Percentiles rank a stretch among this genome's conserved stretches.
These are phyloP conservation scores for Zea mays DNA, from an alignment of 176 grass and related monocot species.

Conservation along the genomic window DNA sequence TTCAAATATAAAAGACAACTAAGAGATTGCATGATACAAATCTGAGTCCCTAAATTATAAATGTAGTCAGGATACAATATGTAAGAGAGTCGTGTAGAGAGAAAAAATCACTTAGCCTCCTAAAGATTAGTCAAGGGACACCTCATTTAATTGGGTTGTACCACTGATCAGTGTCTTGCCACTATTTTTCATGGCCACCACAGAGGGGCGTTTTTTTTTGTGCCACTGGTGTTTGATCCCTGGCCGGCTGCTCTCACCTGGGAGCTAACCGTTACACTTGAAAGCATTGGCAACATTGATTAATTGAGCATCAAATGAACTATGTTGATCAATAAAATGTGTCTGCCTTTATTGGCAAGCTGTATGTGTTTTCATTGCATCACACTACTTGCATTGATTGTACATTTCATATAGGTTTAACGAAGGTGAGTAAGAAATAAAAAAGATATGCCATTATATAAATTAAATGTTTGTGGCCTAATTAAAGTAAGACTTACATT, in stretches of 20 bases:
- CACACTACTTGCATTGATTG: constrained; percentile 1
- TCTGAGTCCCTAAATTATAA: too few relatives aligned
- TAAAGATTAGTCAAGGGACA: too few relatives aligned
- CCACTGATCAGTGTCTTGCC: not conserved
- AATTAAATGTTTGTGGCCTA: not conserved
- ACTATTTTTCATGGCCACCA: not conserved
- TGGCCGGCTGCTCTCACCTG: not conserved
- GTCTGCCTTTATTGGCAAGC: not conserved
- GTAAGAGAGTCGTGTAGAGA: too few relatives aligned
- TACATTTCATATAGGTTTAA: constrained; percentile 19
- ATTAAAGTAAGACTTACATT: constrained; percentile 76
- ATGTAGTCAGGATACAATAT: too few relatives aligned
- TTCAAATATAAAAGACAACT: too few relatives aligned
- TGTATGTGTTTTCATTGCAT: constrained; percentile 24
- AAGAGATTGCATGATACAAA: too few relatives aligned
- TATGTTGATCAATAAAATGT: not conserved
- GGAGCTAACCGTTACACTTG: not conserved
- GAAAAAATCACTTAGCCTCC: too few relatives aligned
- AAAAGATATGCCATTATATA: not conserved
- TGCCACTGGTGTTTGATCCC: not conserved
- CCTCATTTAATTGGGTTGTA: not conserved
- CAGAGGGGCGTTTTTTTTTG: not conserved
- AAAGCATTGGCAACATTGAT: not conserved
- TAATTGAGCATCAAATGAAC: constrained; percentile 3
- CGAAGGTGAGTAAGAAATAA: constrained; percentile 12